Conservation (phyloP, 805 yeast genomes). For the Candida quercuum region DNA sequence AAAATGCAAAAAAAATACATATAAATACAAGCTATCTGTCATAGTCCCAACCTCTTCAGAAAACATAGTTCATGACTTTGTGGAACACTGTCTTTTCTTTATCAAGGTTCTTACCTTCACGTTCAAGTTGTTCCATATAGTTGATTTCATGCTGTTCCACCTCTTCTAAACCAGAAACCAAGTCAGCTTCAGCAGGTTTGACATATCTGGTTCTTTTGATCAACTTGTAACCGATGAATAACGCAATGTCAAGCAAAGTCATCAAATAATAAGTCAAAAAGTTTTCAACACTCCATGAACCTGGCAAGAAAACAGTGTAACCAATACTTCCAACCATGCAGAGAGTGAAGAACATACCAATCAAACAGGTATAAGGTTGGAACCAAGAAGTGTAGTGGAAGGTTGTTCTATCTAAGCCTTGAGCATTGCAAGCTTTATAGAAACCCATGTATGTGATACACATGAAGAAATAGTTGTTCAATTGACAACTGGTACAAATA, state of each 20-base stretch:
- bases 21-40: not conserved
- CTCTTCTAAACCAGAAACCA: slow-evolving; percentile 47
- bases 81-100: slow-evolving; percentile 2
- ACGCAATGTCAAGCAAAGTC: slow-evolving; percentile 49
- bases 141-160: slow-evolving; percentile 50
- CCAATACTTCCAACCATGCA: slow-evolving; percentile 60
- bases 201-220: slow-evolving; percentile 39
- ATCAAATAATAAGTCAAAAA: slow-evolving; percentile 71
- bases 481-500: slow-evolving; percentile 62
- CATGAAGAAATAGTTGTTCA: slow-evolving; percentile 53
- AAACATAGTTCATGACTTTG: slow-evolving; percentile 12
- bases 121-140: slow-evolving; percentile 12
- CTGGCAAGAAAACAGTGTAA: slow-evolving; percentile 67
- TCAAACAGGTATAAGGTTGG: slow-evolving; percentile 53
- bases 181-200: slow-evolving; percentile 45
- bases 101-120: slow-evolving; percentile 2
- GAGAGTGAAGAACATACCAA: slow-evolving; percentile 39
- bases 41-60: slow-evolving; percentile 1
- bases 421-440: slow-evolving; percentile 53
- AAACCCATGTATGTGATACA: slow-evolving; percentile 58
- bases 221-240: slow-evolving; percentile 46
- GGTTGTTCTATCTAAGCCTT: slow-evolving; percentile 34
- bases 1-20: not conserved
- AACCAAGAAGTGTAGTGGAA: slow-evolving; percentile 48
- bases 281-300: slow-evolving; percentile 54